Percentiles rank a stretch among this genome's conserved stretches.
Conservation (phyloP, 768 basidiomycete species). For the Mycena pura region DNA sequence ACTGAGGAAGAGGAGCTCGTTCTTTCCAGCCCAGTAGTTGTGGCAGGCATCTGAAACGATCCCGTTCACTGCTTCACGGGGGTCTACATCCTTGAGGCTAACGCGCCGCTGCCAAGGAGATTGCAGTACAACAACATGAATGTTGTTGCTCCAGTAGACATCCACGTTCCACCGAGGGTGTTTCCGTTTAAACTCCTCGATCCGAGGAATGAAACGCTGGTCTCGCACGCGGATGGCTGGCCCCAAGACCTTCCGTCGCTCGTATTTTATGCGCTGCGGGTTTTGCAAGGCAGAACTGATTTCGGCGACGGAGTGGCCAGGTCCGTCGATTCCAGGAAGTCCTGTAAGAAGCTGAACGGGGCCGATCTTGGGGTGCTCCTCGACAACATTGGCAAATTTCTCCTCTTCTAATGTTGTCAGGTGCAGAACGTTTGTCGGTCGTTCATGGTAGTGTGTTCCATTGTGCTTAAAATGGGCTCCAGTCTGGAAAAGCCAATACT, state of each 20-base stretch:
- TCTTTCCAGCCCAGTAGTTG: constrained; percentile 36
- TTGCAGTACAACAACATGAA: constrained; percentile 25
- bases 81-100: too few relatives aligned
- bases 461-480: not conserved
- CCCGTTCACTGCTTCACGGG: constrained; percentile 35
- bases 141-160: constrained; percentile 12
- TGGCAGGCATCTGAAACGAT: constrained; percentile 44
- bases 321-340: constrained; percentile 25
- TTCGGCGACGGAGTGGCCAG: constrained; percentile 29
- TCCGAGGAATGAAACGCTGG: not conserved
- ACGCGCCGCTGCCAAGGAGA: too few relatives aligned
- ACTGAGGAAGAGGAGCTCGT: constrained; percentile 36
- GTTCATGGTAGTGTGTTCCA: not conserved
- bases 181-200: constrained; percentile 11
- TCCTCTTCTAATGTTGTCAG: not conserved
- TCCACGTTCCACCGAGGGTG: constrained; percentile 18
- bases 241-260: constrained; percentile 21
- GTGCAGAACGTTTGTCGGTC: not conserved
- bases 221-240: not conserved
- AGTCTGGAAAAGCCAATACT: not conserved
- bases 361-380: constrained; percentile 7
- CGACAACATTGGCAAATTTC: not conserved
- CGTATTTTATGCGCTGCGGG: constrained; percentile 24
- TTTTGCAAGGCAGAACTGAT: constrained; percentile 28
- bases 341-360: constrained; percentile 22